Base-by-base conservation (phyloP, 179 eudicot species). In the Sideroxylon spinosum region DNA sequence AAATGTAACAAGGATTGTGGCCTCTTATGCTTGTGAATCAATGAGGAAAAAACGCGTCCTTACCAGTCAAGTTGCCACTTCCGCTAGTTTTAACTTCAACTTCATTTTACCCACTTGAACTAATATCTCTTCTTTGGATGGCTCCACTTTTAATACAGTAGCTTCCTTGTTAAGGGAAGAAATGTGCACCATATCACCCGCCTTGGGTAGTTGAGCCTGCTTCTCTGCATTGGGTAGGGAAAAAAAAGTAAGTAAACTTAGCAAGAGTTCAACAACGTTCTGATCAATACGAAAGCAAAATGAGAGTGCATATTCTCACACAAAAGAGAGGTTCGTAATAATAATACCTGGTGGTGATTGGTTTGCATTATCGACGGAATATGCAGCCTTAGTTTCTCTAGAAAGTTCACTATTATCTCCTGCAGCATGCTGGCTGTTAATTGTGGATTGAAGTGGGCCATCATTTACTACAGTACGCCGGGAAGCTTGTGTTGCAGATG, bases 81-180 rank as follows among this genome's bases (percentile, higher is more conserved):
- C 99, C 49, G 81, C 86, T 46, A 92, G 66, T 78, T 87, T 93
- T 82, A 94, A 76, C 86, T 94, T 95, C 88, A 95, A 62, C 86
- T 90, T 93, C 84, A 95, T 77, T 71, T 71, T 84, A 74, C 99
- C 99, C 56, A 90, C 92, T 88, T 90, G 98, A 83, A 95, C 98
- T 59, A 92, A 74, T 53, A 92, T 60, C 81, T 92, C 98, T 70
- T 82, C 87, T 85, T 90, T 92, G 10, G 94, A 86, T 25, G 88
- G 87, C 50, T 92, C 97, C 79, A 94, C 89, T 83, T 86, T 84
- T 69, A 95, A 78, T 48, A 95, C 93, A 23, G 68, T 85, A 13
- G 89, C 99, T 80, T 90, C 89, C 77, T 78, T 90, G 57, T 90
- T 90, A 61, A 92, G 87, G 77, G 95, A 88, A 78, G 88, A 80